Percentiles rank a stretch among this genome's conserved stretches.
phyloP scores from a whole-genome alignment of 2,329 filamentous ascomycete genomes.

The Xylariaceae sp. region DNA sequence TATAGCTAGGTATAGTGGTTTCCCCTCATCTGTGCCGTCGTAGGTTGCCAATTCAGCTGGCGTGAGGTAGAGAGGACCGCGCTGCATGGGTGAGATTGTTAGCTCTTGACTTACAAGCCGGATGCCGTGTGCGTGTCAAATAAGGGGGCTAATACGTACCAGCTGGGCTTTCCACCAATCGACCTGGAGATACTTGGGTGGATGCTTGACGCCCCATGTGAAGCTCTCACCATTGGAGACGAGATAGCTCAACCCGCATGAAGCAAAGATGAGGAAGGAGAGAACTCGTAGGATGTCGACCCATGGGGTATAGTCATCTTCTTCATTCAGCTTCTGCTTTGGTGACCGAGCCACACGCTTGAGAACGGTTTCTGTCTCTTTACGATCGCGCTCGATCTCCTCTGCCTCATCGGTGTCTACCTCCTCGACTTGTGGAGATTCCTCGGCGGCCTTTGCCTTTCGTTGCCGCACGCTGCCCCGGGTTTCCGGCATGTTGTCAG shows the following conservation, averaged over 20 bases:
- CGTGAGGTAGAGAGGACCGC: slow-evolving; percentile 65
- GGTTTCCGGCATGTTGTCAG: slow-evolving; percentile 19
- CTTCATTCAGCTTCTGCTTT: slow-evolving; percentile 49
- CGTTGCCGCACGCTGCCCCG: slow-evolving; percentile 40
- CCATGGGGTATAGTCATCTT: slow-evolving; percentile 54
- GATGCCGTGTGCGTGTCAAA: neutral
- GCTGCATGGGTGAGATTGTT: slow-evolving; percentile 30
- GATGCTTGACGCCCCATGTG: slow-evolving; percentile 61
- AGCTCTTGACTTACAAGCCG: neutral
- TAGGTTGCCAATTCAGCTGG: slow-evolving; percentile 68
- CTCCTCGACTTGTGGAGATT: slow-evolving; percentile 24
- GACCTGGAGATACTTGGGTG: slow-evolving; percentile 57
- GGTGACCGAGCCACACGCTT: slow-evolving; percentile 27
- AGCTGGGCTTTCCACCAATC: slow-evolving; percentile 57
- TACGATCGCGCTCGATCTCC: slow-evolving; percentile 21
- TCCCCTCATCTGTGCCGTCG: slow-evolving; percentile 69
- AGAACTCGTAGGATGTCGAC: slow-evolving; percentile 69
- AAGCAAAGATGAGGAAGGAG: slow-evolving; percentile 62
- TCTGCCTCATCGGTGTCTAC: slow-evolving; percentile 29
- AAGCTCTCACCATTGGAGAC: slow-evolving; percentile 66
- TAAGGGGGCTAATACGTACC: slow-evolving; percentile 43
- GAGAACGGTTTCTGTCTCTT: slow-evolving; percentile 14
- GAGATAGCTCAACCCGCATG: slow-evolving; percentile 70
- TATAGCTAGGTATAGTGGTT: slow-evolving; percentile 86
- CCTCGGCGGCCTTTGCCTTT: slow-evolving; percentile 31